A percentile compares a stretch with the other conserved stretches of the same genome.
Evolutionary conservation across 306 rosid genomes (phyloP).

Genomic region (Cajanus cajan): DNA sequence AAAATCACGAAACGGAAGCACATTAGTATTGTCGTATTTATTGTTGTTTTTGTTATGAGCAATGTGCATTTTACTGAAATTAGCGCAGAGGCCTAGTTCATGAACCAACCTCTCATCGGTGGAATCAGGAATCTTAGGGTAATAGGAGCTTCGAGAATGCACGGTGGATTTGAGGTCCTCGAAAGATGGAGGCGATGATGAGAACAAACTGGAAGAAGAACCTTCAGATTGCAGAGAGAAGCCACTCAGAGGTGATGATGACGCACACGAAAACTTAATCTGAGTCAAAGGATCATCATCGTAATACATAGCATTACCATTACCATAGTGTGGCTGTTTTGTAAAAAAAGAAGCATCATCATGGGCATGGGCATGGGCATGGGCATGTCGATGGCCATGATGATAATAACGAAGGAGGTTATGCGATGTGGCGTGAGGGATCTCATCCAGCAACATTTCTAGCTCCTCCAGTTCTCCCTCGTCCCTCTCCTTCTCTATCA

Average conservation of each 20-base stretch:
- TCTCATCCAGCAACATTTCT: conserved; percentile 56
- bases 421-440: conserved; percentile 52
- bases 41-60: neutral
- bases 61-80: conserved; percentile 42
- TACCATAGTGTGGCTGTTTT: conserved; percentile 3
- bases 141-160: conserved; percentile 21
- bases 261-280: conserved; percentile 29
- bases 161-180: conserved; percentile 47
- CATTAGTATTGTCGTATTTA: conserved; percentile 26
- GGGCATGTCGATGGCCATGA: conserved; percentile 18
- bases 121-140: conserved; percentile 27
- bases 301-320: conserved; percentile 29
- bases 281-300: conserved; percentile 40
- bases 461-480: conserved; percentile 40
- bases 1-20: conserved; percentile 6
- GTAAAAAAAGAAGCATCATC: neutral
- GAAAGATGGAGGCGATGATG: conserved; percentile 48
- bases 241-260: conserved; percentile 50
- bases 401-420: conserved; percentile 28
- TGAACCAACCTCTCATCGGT: conserved; percentile 40
- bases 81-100: conserved; percentile 40
- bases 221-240: conserved; percentile 52
- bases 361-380: neutral
- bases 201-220: conserved; percentile 56
- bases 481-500: conserved; percentile 33